These are phyloP conservation scores for Boletus huronensis DNA, from an alignment of 768 basidiomycete genomes.

Conservation along the genomic window DNA sequence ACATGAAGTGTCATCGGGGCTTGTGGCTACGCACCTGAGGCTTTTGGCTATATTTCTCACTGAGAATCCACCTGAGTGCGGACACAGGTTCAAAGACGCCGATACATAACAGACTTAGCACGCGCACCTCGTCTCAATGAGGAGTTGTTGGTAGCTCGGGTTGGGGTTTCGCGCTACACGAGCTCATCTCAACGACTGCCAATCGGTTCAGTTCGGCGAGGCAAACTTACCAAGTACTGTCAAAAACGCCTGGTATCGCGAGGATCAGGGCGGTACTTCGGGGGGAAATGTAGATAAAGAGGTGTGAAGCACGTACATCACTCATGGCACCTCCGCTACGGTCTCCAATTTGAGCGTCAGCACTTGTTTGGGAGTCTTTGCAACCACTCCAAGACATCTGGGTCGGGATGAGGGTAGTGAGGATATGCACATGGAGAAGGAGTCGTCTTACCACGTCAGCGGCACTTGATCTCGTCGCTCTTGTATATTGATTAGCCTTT, in stretches of 20 bases:
- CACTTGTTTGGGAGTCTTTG: slow-evolving; percentile 80
- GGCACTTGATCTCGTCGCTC: slow-evolving; percentile 65
- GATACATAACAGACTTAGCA: neutral
- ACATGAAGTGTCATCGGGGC: neutral
- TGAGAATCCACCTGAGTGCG: slow-evolving; percentile 36
- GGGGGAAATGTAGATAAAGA: neutral
- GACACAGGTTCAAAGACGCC: neutral
- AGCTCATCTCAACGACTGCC: neutral
- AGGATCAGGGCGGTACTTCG: neutral
- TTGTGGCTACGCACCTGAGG: slow-evolving; percentile 39
- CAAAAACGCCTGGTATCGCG: slow-evolving; percentile 49
- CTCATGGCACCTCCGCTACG: slow-evolving; percentile 78
- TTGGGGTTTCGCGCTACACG: slow-evolving; percentile 40
- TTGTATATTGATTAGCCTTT: slow-evolving; percentile 61
- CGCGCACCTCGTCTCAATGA: slow-evolving; percentile 42
- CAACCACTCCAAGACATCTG: slow-evolving; percentile 87
- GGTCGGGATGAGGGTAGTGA: neutral
- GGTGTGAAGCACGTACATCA: slow-evolving; percentile 43
- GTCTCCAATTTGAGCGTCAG: slow-evolving; percentile 66
- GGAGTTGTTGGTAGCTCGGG: slow-evolving; percentile 52
- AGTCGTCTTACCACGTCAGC: slow-evolving; percentile 74
- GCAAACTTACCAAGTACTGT: slow-evolving; percentile 43
- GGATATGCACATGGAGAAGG: neutral
- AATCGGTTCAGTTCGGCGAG: neutral
- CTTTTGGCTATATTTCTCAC: slow-evolving; percentile 51